Conservation (phyloP, 2,329 filamentous ascomycete species). For the Bretziella fagacearum region DNA sequence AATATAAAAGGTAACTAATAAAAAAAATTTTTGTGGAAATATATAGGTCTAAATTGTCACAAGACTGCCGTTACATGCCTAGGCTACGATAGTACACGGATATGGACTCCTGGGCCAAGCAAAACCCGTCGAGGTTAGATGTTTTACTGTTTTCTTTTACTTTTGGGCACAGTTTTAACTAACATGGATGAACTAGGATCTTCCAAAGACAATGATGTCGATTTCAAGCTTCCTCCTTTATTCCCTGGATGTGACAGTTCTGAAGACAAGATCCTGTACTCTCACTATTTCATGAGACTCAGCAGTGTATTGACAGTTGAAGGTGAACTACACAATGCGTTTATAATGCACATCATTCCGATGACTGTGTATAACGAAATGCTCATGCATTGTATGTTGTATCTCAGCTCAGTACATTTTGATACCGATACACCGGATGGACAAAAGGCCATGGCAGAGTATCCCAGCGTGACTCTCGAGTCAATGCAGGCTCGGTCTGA, state of each 20-base stretch:
- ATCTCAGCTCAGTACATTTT: conserved; percentile 63
- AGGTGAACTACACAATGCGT: conserved; percentile 65
- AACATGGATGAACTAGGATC: conserved; percentile 18
- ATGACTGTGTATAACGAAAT: conserved; percentile 66
- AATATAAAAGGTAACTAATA: conserved; percentile 11
- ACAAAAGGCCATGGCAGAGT: conserved; percentile 32
- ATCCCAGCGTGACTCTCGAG: conserved; percentile 16
- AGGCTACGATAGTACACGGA: conserved; percentile 70
- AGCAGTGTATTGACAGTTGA: conserved; percentile 71
- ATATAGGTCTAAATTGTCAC: conserved; percentile 64
- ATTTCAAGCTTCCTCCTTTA: conserved; percentile 44
- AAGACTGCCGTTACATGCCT: conserved; percentile 89
- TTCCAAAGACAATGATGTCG: no score
- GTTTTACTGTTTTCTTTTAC: conserved; percentile 17
- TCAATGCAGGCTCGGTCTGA: background rate
- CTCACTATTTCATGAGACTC: conserved; percentile 65
- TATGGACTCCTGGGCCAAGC: conserved; percentile 76
- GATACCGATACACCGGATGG: conserved; percentile 42
- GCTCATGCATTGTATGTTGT: conserved; percentile 80
- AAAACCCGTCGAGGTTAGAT: conserved; percentile 48
- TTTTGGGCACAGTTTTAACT: background rate
- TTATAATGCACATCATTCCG: conserved; percentile 67
- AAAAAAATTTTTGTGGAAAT: conserved; percentile 1
- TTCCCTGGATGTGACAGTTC: conserved; percentile 68
- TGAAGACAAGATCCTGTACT: conserved; percentile 64